Base-by-base conservation (phyloP, 2,329 filamentous ascomycete species). In the Apiospora arundinis region DNA sequence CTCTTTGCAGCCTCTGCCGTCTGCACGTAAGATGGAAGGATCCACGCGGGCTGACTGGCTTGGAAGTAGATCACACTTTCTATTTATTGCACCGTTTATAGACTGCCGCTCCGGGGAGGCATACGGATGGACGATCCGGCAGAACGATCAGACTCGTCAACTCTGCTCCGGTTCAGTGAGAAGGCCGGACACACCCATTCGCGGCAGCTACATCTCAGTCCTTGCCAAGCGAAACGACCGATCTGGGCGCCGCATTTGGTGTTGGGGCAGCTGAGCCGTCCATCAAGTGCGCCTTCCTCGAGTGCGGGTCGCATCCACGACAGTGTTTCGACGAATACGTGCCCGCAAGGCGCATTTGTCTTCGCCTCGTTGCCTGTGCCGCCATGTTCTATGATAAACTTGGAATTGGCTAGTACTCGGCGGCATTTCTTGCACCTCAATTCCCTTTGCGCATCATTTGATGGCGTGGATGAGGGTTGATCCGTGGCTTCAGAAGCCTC, bases 151-250 rank as follows among this genome's bases (percentile, higher is more conserved):
- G 65, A 46, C n/a, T 97, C 92, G 80, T 98, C 96, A 48, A 98
- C 92, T 76, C 91, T 91, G 69, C 92, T 92, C 81, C 92, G 93
- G 70, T 94, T 92, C 73, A 98, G 85, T 73, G 93, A 95, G 80
- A 99, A 96, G 0, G 93, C 95, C 11, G 96, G 95, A 68, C 95
- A 93, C 28, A 98, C 88, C 95, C 96, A 98, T 73, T 92, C 90
- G 48, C 92, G 91, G 81, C 96, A 99, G 79, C 91, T 96, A 83
- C 96, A 99, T 80, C 91, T 91, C 87, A 98, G 92, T 18, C 96
- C 96, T 80, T 97, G 94, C 96, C 96, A 99, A 69, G 95, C 93
- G 79, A 98, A 99, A 77, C 96, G 93, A 49, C 96, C 96, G 67
- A 98, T 90, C 69, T 94, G 94, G 52, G 93, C 91, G 66, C 89